Conservation (phyloP, 495 filamentous ascomycete genomes). For the Tuber microsphaerosporum region DNA sequence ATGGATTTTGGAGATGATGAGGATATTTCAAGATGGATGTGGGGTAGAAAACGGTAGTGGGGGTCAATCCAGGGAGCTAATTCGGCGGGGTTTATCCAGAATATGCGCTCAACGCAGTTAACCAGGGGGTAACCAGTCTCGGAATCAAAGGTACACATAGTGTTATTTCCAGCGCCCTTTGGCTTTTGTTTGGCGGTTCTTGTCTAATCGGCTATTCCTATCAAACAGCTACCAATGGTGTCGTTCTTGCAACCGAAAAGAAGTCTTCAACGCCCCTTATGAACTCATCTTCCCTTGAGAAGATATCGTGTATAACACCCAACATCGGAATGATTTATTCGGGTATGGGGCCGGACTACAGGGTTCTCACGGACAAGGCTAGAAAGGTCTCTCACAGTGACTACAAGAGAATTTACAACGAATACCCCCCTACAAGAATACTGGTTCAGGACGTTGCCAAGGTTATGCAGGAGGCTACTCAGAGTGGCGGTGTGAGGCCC, state of each 20-base stretch:
- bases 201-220: slow-evolving; percentile 12
- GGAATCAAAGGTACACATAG: slow-evolving; percentile 78
- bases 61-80: slow-evolving; percentile 33
- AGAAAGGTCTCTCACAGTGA: slow-evolving; percentile 97
- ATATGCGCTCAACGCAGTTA: slow-evolving; percentile 98
- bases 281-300: slow-evolving; percentile 89
- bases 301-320: slow-evolving; percentile 94
- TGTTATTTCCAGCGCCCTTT: slow-evolving; percentile 22
- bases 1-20: slow-evolving; percentile 1
- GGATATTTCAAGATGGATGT: background rate
- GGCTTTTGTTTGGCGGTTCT: background rate
- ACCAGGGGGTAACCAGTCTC: slow-evolving; percentile 95
- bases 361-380: slow-evolving; percentile 92
- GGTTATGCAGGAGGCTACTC: slow-evolving; percentile 97
- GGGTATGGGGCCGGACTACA: slow-evolving; percentile 98
- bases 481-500: slow-evolving; percentile 94
- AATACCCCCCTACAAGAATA: slow-evolving; percentile 98
- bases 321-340: slow-evolving; percentile 99
- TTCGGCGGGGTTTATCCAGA: slow-evolving; percentile 50
- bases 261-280: slow-evolving; percentile 96
- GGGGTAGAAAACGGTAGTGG: slow-evolving; percentile 12
- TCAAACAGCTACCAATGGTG: slow-evolving; percentile 81
- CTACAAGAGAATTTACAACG: slow-evolving; percentile 99
- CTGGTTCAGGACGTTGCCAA: slow-evolving; percentile 96
- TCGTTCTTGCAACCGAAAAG: slow-evolving; percentile 98